A percentile compares a stretch with the other conserved stretches of the same genome.
Evolutionary conservation across 768 basidiomycete genomes (phyloP).

Genomic region (Kwoniella newhampshirensis): DNA sequence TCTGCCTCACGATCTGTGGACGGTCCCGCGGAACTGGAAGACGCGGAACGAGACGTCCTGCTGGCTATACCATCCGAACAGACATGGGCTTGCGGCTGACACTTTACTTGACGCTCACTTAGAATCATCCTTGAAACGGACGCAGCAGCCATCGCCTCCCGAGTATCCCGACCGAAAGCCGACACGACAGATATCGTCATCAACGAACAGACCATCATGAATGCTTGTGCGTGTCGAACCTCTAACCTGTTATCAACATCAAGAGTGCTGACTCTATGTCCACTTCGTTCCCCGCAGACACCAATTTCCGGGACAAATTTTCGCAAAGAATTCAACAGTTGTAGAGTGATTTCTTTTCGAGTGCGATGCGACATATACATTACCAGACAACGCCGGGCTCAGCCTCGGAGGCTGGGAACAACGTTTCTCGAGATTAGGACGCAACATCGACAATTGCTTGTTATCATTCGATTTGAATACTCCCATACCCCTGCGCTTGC

Average conservation of each 20-base stretch:
- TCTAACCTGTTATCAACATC: too few species aligned
- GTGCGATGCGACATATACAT: background rate
- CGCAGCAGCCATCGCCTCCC: constrained; percentile 86
- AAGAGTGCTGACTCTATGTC: background rate
- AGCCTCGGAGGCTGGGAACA: too few species aligned
- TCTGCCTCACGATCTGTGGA: too few species aligned
- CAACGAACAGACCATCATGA: constrained; percentile 96
- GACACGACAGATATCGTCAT: constrained; percentile 96
- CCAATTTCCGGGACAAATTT: constrained; percentile 18
- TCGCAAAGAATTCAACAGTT: constrained; percentile 22
- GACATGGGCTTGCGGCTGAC: too few species aligned
- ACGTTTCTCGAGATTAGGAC: too few species aligned
- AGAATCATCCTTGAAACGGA: constrained; percentile 98
- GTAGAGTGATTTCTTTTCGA: background rate
- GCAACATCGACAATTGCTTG: too few species aligned
- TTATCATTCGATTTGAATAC: too few species aligned
- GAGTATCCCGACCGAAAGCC: constrained; percentile 86
- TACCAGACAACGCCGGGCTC: too few species aligned
- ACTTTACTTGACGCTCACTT: background rate
- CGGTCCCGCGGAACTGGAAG: too few species aligned
- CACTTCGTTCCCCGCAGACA: constrained; percentile 7
- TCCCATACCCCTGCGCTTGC: too few species aligned
- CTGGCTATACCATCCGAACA: too few species aligned
- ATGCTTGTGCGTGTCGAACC: constrained; percentile 68
- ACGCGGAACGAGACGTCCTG: too few species aligned